These are phyloP conservation scores for Ceratocystis variospora DNA, from an alignment of 2,329 filamentous ascomycete species.

Conservation along the genomic window DNA sequence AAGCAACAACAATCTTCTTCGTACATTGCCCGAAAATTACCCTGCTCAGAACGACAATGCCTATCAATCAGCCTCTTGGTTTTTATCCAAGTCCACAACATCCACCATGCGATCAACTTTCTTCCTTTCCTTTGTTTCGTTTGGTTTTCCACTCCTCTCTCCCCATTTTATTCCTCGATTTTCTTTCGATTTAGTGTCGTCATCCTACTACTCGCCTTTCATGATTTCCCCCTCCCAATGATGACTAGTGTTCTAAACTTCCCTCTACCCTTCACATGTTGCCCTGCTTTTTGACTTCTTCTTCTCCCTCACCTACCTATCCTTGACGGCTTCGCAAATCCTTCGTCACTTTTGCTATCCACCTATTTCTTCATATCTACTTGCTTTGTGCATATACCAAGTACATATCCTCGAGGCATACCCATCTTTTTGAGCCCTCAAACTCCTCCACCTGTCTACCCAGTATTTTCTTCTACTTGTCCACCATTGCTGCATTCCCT, in stretches of 20 bases:
- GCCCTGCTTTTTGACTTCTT: not conserved
- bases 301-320: not conserved
- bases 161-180: not conserved
- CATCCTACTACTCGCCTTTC: slow-evolving; percentile 9
- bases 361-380: slow-evolving; percentile 2
- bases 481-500: not conserved
- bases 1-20: not conserved
- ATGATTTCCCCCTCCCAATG: slow-evolving; percentile 13
- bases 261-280: slow-evolving; percentile 12
- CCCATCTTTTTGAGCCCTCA: slow-evolving; percentile 8
- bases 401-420: slow-evolving; percentile 7
- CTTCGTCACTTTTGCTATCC: slow-evolving; percentile 9
- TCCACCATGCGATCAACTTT: not conserved
- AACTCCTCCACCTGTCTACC: slow-evolving; percentile 4
- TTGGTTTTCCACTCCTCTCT: slow-evolving; percentile 3
- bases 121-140: not conserved
- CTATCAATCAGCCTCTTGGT: not conserved
- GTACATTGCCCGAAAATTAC: not conserved
- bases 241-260: slow-evolving; percentile 5
- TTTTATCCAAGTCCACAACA: not conserved
- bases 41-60: not conserved
- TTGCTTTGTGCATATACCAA: slow-evolving; percentile 5
- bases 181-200: slow-evolving; percentile 8
- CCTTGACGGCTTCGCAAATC: slow-evolving; percentile 10
- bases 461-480: slow-evolving; percentile 4